A percentile compares a stretch with the other conserved stretches of the same genome.
Conservation (phyloP, 805 yeast species). For the Candida odintsovae region DNA sequence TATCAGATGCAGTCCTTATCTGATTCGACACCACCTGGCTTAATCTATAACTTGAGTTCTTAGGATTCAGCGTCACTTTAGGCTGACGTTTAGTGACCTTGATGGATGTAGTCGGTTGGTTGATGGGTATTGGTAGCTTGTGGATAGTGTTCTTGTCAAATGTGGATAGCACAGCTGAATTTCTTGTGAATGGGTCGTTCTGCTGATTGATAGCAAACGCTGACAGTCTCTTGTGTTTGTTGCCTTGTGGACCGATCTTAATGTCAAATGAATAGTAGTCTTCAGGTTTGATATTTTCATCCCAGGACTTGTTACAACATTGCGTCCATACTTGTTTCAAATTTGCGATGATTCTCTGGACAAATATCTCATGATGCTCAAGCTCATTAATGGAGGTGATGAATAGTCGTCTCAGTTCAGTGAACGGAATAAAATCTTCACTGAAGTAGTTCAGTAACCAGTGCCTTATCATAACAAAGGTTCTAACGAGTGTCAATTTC, state of each 20-base stretch:
- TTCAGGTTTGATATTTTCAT: conserved; percentile 25
- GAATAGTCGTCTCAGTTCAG: conserved; percentile 41
- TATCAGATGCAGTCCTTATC: conserved; percentile 1
- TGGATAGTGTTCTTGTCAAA: conserved; percentile 18
- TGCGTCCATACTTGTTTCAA: conserved; percentile 46
- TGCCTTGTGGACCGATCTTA: conserved; percentile 23
- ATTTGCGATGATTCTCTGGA: conserved; percentile 35
- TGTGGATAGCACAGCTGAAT: conserved; percentile 33
- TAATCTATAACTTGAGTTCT: conserved; percentile 21
- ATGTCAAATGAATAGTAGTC: conserved; percentile 18
- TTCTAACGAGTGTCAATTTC: conserved; percentile 63
- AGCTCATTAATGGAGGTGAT: conserved; percentile 29
- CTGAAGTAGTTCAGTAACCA: conserved; percentile 86
- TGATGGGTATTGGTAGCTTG: conserved; percentile 15
- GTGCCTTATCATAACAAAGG: conserved; percentile 82
- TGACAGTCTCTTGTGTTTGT: conserved; percentile 29
- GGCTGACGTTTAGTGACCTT: conserved; percentile 10
- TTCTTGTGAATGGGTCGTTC: conserved; percentile 33
- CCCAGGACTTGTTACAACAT: conserved; percentile 25
- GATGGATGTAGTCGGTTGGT: neutral
- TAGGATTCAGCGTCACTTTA: conserved; percentile 17
- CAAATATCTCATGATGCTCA: conserved; percentile 18
- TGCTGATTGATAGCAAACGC: conserved; percentile 32
- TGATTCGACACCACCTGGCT: conserved; percentile 3
- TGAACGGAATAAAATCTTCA: conserved; percentile 67